These are phyloP conservation scores for Aphanocladium album DNA, from an alignment of 2,329 filamentous ascomycete genomes.

Conservation along the genomic window DNA sequence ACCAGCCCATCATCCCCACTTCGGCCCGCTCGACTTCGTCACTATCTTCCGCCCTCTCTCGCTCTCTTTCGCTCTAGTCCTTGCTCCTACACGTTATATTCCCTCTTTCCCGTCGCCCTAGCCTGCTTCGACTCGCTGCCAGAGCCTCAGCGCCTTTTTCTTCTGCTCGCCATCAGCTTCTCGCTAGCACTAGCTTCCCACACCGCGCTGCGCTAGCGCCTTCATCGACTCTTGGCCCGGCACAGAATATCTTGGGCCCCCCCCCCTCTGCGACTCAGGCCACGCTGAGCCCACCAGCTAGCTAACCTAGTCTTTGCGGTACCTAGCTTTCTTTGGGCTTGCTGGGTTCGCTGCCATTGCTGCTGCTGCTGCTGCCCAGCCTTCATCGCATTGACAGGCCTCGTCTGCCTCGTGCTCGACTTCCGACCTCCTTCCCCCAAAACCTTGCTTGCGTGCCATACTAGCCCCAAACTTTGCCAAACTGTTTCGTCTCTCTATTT, in stretches of 20 bases:
- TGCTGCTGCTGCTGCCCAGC: background rate
- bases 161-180: background rate
- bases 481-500: background rate
- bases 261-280: background rate
- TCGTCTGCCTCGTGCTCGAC: background rate
- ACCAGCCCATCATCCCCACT: constrained; percentile 5
- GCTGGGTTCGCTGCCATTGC: too few relatives aligned
- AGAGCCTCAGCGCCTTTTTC: background rate
- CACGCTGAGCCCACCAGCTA: background rate
- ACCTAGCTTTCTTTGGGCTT: too few relatives aligned
- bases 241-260: background rate
- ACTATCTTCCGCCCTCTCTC: background rate
- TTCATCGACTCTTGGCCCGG: background rate
- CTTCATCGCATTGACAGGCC: background rate
- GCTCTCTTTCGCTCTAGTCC: background rate
- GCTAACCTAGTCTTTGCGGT: background rate
- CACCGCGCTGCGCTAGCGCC: background rate
- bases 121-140: background rate
- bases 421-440: background rate
- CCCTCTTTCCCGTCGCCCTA: background rate
- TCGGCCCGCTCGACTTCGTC: constrained; percentile 9
- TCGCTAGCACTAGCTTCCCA: background rate
- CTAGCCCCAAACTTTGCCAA: constrained; percentile 3
- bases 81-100: background rate
- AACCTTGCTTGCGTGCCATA: constrained; percentile 5